phyloP scores from a whole-genome alignment of 2,329 filamentous ascomycete genomes.

The Colletotrichum scovillei region DNA sequence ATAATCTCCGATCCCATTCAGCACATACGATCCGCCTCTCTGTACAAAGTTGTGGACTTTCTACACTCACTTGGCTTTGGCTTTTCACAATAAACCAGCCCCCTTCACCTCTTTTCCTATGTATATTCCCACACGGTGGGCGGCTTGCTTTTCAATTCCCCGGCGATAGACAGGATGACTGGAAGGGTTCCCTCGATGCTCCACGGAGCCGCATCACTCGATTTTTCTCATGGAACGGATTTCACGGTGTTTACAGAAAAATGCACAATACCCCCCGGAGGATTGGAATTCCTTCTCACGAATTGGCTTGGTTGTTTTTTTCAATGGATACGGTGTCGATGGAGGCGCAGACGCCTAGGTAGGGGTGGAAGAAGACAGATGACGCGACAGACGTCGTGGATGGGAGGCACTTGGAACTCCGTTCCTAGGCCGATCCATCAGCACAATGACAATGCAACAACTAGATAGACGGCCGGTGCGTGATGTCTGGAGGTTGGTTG shows the following conservation, averaged over 20 bases:
- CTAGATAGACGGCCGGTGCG: not conserved
- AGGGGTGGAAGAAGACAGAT: not conserved
- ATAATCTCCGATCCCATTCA: conserved; percentile 14
- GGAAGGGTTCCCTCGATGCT: not conserved
- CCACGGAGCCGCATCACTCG: conserved; percentile 22
- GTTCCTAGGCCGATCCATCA: not conserved
- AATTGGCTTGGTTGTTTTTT: conserved; percentile 29
- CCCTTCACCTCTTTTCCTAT: conserved; percentile 18
- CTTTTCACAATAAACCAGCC: conserved; percentile 6
- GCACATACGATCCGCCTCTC: conserved; percentile 24
- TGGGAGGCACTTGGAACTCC: not conserved
- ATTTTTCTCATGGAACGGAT: conserved; percentile 28
- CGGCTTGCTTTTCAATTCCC: conserved; percentile 8
- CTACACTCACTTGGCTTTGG: conserved; percentile 13
- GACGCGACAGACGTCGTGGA: not conserved
- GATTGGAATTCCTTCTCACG: conserved; percentile 27
- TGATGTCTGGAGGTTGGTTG: not conserved
- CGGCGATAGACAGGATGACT: conserved; percentile 23
- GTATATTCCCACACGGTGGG: conserved; percentile 2
- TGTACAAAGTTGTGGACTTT: conserved; percentile 26
- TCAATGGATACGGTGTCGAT: conserved; percentile 14
- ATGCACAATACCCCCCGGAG: conserved; percentile 36
- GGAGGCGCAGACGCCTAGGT: conserved; percentile 10
- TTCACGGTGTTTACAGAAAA: conserved; percentile 33
- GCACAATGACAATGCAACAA: conserved; percentile 1